Evolutionary conservation across 768 basidiomycete genomes (phyloP).

Genomic region (Psilocybe azurescens): DNA sequence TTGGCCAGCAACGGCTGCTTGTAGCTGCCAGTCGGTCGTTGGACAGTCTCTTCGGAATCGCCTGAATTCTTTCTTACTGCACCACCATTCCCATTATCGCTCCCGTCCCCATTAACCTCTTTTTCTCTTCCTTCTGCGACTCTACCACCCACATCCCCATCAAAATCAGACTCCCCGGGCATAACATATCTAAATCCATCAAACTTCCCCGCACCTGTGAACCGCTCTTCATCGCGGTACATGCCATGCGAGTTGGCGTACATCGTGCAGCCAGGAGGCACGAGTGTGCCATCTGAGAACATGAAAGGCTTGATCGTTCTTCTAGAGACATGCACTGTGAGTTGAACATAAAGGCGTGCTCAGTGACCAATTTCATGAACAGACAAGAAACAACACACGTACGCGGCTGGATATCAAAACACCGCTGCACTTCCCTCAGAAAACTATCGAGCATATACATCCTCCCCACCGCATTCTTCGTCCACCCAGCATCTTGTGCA

Average conservation of each 20-base stretch:
- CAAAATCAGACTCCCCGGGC: constrained; percentile 16
- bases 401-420: constrained; percentile 35
- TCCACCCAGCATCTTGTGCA: constrained; percentile 29
- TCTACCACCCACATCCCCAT: not conserved
- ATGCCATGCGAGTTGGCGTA: constrained; percentile 24
- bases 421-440: constrained; percentile 45
- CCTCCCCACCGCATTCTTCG: constrained; percentile 34
- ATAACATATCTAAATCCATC: constrained; percentile 54
- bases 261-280: constrained; percentile 33
- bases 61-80: not conserved
- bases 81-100: not conserved
- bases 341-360: not conserved
- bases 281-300: constrained; percentile 37
- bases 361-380: too few relatives aligned
- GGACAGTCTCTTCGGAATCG: not conserved
- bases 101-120: too few relatives aligned
- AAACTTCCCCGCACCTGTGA: constrained; percentile 41
- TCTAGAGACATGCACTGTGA: constrained; percentile 31
- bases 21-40: constrained; percentile 15
- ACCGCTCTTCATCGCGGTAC: constrained; percentile 30
- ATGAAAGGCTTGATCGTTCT: constrained; percentile 33
- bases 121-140: not conserved
- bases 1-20: constrained; percentile 25
- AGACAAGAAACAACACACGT: not conserved
- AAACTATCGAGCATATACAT: constrained; percentile 56